A percentile compares a stretch with the other conserved stretches of the same genome.
Evolutionary conservation across 345 rosid genomes (phyloP).

Genomic region (Salix arbutifolia): DNA sequence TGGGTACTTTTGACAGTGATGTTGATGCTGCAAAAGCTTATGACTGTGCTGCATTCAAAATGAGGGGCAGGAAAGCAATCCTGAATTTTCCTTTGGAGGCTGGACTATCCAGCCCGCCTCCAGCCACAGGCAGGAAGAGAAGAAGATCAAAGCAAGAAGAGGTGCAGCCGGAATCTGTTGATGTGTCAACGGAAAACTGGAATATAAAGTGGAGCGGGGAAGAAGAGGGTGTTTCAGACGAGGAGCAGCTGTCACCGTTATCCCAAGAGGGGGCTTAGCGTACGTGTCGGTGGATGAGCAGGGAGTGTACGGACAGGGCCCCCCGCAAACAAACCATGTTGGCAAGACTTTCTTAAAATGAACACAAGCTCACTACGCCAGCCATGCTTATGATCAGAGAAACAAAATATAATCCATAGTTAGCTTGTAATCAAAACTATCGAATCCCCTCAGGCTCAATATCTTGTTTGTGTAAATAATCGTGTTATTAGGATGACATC

Average conservation of each 20-base stretch:
- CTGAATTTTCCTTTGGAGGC: slow-evolving; percentile 86
- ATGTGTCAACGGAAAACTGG: slow-evolving; percentile 1
- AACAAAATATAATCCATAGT: too few species aligned
- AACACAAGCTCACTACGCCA: too few species aligned
- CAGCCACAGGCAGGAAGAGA: slow-evolving; percentile 47
- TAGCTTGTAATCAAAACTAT: neutral
- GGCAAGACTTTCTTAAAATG: neutral
- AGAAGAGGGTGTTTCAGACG: neutral
- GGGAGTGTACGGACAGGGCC: neutral
- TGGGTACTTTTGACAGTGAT: slow-evolving; percentile 73
- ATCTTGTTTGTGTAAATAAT: neutral
- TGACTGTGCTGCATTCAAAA: slow-evolving; percentile 74
- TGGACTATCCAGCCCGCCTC: slow-evolving; percentile 48
- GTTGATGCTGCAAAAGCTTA: slow-evolving; percentile 88
- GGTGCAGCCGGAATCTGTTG: slow-evolving; percentile 9
- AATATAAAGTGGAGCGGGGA: neutral
- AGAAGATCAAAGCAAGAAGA: slow-evolving; percentile 28
- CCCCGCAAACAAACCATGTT: neutral
- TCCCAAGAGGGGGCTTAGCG: neutral
- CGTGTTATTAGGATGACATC: neutral
- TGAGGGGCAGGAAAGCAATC: slow-evolving; percentile 84
- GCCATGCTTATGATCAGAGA: too few species aligned
- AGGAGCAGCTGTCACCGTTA: slow-evolving; percentile 5
- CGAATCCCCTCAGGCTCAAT: neutral
- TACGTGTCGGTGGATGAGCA: slow-evolving; percentile 12